These are phyloP conservation scores for Dactylellina parvicollis DNA, from an alignment of 2,329 filamentous ascomycete genomes.

Conservation along the genomic window DNA sequence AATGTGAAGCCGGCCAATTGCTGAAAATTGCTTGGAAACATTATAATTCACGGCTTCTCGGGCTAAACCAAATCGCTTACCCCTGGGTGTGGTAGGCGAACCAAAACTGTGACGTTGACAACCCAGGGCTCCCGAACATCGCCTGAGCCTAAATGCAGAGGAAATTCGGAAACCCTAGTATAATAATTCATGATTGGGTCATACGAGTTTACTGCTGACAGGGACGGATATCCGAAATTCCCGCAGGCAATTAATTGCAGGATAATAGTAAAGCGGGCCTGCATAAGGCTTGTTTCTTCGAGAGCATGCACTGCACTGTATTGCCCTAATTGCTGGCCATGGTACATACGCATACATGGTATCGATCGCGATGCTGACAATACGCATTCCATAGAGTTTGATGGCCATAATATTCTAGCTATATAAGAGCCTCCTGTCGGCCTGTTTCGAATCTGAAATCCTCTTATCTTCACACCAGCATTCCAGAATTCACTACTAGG, in stretches of 20 bases:
- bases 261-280: too few species aligned
- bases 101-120: conserved; percentile 42
- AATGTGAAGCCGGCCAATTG: too few species aligned
- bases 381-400: not conserved
- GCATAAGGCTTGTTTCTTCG: too few species aligned
- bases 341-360: too few species aligned
- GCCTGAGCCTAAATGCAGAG: conserved; percentile 3
- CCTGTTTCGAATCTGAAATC: not conserved
- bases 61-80: conserved; percentile 41
- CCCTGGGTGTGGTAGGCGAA: conserved; percentile 23
- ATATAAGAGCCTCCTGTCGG: conserved; percentile 32
- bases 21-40: conserved; percentile 25
- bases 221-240: conserved; percentile 41
- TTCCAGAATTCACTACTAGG: not conserved
- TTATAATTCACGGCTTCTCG: conserved; percentile 11
- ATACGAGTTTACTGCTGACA: conserved; percentile 34
- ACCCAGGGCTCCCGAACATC: conserved; percentile 38
- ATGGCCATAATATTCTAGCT: not conserved
- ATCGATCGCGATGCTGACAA: conserved; percentile 6
- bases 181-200: conserved; percentile 22
- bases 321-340: too few species aligned
- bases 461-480: conserved; percentile 19
- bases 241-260: conserved; percentile 34
- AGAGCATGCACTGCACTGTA: too few species aligned
- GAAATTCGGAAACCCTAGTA: not conserved